These are phyloP conservation scores for Telfairia occidentalis DNA, from an alignment of 331 rosid genomes.

Conservation along the genomic window DNA sequence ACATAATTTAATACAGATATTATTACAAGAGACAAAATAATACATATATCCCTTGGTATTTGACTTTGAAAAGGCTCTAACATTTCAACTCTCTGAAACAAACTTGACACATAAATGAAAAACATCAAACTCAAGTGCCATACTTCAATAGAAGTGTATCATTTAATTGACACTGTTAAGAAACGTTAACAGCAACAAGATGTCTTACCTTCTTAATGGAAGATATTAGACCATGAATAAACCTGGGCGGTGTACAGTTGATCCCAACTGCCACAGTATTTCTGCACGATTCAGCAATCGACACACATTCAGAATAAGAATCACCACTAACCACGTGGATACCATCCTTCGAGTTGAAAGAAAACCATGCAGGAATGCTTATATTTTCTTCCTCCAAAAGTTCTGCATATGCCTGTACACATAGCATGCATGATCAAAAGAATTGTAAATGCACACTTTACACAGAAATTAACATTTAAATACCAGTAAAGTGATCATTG, in stretches of 20 bases:
- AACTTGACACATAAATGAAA: neutral
- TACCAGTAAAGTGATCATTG: neutral
- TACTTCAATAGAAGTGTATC: neutral
- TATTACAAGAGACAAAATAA: neutral
- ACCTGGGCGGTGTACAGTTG: constrained; percentile 96
- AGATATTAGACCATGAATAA: constrained; percentile 53
- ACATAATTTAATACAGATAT: neutral
- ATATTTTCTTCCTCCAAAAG: constrained; percentile 72
- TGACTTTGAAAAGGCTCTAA: neutral
- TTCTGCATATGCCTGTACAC: constrained; percentile 66
- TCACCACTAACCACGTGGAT: constrained; percentile 82
- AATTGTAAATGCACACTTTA: neutral
- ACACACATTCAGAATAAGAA: constrained; percentile 55
- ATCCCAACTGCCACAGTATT: constrained; percentile 74
- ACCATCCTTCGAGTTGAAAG: constrained; percentile 93
- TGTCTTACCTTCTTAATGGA: constrained; percentile 53
- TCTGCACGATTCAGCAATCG: constrained; percentile 72
- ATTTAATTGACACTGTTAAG: neutral
- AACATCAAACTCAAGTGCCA: neutral
- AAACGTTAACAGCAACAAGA: constrained; percentile 3
- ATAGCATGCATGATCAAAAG: constrained; percentile 5
- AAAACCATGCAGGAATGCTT: constrained; percentile 76
- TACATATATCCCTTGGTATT: neutral
- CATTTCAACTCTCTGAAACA: constrained; percentile 2
- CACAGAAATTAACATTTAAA: neutral